Evolutionary conservation across 2,329 filamentous ascomycete species (phyloP), one percentile per base, ranked within the genome.

Genomic region (Apiospora marii): DNA sequence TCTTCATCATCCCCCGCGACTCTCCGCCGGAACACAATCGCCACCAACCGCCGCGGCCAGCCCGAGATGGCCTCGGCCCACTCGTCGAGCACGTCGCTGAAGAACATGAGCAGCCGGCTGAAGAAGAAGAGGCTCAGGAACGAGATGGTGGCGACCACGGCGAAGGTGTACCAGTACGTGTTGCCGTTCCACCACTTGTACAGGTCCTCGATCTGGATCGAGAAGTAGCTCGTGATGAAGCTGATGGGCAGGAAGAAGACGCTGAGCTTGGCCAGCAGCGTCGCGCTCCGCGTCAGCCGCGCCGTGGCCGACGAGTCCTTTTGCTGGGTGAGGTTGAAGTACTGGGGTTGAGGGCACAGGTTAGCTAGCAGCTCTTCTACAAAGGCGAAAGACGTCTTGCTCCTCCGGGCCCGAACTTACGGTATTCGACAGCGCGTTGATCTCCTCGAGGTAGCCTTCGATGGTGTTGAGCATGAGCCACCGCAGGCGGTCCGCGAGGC

Each of bases 291-390:
- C 0, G 92, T 94, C 27, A 95, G 86, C 27, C 91, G 88, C 73
- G 93, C 92, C 14, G 94, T 92, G 4, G 90, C 89, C 75, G 91
- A 88, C 0, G 92, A 93, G 80, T 94, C 92, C 79, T 93, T 94
- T 78, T 94, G 90, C 24, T 92, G 90, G 72, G 92, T 93, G 75
- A 95, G 87, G 80, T 93, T 94, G 85, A 94, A 94, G 80, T 94
- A 94, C 91, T 93, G 73, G 37, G 49, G 13, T 19, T 30, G 14
- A 22, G 30, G 10, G 6, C 16, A n/a, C n/a, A 5, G 2, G 64
- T 44, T 41, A 68, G n/a, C n/a, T 4, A 73, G 27, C 27, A 30
- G 27, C 27, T 30, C 27, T 30, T 30, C 27, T 30, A 30, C 4
- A 30, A 30, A 30, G 27, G 27, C 27, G 27, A 30, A 30, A 30